A percentile compares a stretch with the other conserved stretches of the same genome.
Conservation (phyloP, 2,329 filamentous ascomycete species). For the Xylariaceae sp. region DNA sequence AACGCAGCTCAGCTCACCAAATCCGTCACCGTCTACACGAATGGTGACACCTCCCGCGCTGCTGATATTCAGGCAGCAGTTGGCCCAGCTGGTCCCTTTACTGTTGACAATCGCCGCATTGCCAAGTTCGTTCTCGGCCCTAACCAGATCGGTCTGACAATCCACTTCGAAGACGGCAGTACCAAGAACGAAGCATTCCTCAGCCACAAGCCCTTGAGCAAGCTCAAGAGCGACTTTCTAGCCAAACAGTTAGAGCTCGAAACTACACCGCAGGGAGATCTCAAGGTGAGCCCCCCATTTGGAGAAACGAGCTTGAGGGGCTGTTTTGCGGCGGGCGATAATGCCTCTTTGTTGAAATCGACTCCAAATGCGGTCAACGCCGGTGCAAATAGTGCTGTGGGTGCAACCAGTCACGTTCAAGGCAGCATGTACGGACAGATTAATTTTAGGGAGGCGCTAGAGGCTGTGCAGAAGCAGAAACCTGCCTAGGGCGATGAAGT, state of each 20-base stretch:
- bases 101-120: slow-evolving; percentile 40
- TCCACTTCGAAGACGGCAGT: slow-evolving; percentile 37
- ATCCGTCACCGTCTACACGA: slow-evolving; percentile 54
- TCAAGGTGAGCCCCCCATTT: slow-evolving; percentile 46
- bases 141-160: slow-evolving; percentile 5
- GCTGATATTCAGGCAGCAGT: slow-evolving; percentile 31
- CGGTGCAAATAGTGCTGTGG: no score
- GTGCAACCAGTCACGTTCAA: no score
- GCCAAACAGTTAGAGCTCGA: slow-evolving; percentile 48
- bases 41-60: slow-evolving; percentile 44
- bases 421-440: no score
- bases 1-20: slow-evolving; percentile 49
- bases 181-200: slow-evolving; percentile 43
- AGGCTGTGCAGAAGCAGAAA: no score
- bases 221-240: slow-evolving; percentile 42
- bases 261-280: slow-evolving; percentile 41
- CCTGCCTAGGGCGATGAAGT: no score
- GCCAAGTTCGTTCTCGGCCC: slow-evolving; percentile 1
- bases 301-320: slow-evolving; percentile 44
- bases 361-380: no score
- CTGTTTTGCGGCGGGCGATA: slow-evolving; percentile 12
- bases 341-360: no score
- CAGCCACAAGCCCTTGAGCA: slow-evolving; percentile 40
- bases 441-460: no score
- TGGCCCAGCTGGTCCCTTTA: slow-evolving; percentile 38